A percentile compares a stretch with the other conserved stretches of the same genome.
Conservation (phyloP, 441 rosid genomes). For the Jatropha podagrica region DNA sequence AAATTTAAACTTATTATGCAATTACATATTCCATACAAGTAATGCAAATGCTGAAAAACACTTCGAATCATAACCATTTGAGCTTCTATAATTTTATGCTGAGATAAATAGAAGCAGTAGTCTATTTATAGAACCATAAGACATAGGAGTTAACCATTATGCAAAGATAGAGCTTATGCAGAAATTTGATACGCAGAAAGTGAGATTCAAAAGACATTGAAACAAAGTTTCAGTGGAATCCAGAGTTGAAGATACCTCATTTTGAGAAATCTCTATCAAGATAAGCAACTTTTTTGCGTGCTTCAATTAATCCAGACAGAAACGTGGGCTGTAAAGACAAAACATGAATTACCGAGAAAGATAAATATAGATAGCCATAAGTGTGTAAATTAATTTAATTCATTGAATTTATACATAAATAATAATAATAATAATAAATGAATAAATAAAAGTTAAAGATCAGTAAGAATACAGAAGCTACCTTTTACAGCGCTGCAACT, state of each 20-base stretch:
- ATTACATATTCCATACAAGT: neutral
- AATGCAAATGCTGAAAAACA: neutral
- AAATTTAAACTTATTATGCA: neutral
- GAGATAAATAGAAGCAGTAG: neutral
- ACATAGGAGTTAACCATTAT: slow-evolving; percentile 11
- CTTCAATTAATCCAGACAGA: slow-evolving; percentile 32
- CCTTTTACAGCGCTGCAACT: slow-evolving; percentile 66
- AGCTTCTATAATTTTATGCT: too few species aligned
- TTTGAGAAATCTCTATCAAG: slow-evolving; percentile 24
- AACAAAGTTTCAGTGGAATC: slow-evolving; percentile 14
- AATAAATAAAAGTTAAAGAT: slow-evolving; percentile 27
- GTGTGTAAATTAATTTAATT: neutral
- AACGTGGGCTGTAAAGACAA: slow-evolving; percentile 30
- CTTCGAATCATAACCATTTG: neutral
- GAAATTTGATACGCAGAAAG: neutral
- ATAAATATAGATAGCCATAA: slow-evolving; percentile 7
- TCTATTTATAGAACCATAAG: slow-evolving; percentile 6
- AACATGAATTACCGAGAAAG: slow-evolving; percentile 30
- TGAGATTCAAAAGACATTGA: slow-evolving; percentile 12
- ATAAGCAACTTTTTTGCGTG: slow-evolving; percentile 25
- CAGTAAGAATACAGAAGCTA: slow-evolving; percentile 51
- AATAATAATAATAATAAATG: too few species aligned
- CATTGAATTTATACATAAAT: neutral
- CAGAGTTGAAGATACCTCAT: slow-evolving; percentile 10
- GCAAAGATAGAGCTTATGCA: slow-evolving; percentile 2